phyloP scores from a whole-genome alignment of 2,329 filamentous ascomycete species.

The Pseudocercospora macadamiae region DNA sequence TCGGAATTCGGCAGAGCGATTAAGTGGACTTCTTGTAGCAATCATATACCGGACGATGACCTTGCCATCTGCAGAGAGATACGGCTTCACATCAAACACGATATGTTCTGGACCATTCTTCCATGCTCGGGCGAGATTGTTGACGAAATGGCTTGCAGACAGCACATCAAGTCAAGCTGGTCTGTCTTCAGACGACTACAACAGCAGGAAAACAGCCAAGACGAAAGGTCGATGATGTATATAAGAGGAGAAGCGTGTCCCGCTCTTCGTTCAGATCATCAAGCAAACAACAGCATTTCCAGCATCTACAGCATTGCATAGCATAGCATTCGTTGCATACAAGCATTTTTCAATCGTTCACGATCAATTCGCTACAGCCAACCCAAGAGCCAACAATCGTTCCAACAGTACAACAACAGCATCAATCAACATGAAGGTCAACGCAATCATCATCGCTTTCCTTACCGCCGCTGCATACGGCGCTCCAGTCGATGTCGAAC shows the following conservation, averaged over 20 bases:
- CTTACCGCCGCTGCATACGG: neutral
- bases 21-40: neutral
- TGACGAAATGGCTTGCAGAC: neutral
- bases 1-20: too few relatives aligned
- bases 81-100: neutral
- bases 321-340: neutral
- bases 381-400: too few relatives aligned
- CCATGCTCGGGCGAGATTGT: neutral
- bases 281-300: neutral
- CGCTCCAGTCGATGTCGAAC: neutral
- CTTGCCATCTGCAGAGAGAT: neutral
- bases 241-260: neutral
- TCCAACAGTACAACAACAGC: neutral
- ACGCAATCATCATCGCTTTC: neutral
- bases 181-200: too few relatives aligned
- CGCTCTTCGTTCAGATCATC: neutral
- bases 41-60: neutral
- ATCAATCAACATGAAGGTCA: neutral
- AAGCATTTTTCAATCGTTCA: neutral
- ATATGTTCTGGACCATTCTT: neutral
- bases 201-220: too few relatives aligned
- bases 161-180: neutral
- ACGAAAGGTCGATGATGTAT: too few relatives aligned
- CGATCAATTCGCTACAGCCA: too few relatives aligned
- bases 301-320: neutral